Conservation (phyloP, 1,139 yeast species). For the Kodamaea arcana region DNA sequence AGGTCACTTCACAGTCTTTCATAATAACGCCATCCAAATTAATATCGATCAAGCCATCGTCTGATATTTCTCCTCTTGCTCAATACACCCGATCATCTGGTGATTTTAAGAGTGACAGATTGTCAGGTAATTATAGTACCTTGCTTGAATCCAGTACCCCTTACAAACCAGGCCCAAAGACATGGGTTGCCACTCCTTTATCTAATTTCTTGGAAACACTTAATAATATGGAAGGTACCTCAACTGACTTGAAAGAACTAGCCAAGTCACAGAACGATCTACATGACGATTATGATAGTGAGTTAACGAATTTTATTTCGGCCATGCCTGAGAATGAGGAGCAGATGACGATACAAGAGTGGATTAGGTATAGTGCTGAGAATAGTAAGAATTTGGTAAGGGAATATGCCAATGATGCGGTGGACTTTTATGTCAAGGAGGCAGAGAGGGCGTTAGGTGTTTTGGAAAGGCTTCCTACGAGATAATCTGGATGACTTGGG, state of each 20-base stretch:
- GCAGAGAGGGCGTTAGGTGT: conserved; percentile 37
- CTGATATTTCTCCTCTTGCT: conserved; percentile 7
- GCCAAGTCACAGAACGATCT: conserved; percentile 24
- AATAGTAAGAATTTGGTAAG: conserved; percentile 33
- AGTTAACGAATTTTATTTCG: conserved; percentile 56
- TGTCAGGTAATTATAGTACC: conserved; percentile 11
- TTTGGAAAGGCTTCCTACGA: conserved; percentile 23
- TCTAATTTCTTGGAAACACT: conserved; percentile 28
- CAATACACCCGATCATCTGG: conserved; percentile 10
- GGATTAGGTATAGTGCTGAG: conserved; percentile 56
- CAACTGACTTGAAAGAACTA: conserved; percentile 14
- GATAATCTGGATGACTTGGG: not conserved
- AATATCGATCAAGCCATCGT: too few relatives aligned
- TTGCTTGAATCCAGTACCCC: conserved; percentile 20
- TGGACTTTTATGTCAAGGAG: conserved; percentile 40
- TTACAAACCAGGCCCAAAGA: conserved; percentile 8
- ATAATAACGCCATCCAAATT: too few relatives aligned
- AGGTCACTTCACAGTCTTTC: too few relatives aligned
- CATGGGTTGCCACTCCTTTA: conserved; percentile 14
- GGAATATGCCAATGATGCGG: conserved; percentile 44
- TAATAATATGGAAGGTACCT: conserved; percentile 36
- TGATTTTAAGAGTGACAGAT: conserved; percentile 1
- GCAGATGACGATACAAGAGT: conserved; percentile 63
- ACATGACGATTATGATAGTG: conserved; percentile 60
- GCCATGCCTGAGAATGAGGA: conserved; percentile 70